Evolutionary conservation across 2,329 filamentous ascomycete species (phyloP), one percentile per base, ranked within the genome.

Genomic region (Colletotrichum sp.): DNA sequence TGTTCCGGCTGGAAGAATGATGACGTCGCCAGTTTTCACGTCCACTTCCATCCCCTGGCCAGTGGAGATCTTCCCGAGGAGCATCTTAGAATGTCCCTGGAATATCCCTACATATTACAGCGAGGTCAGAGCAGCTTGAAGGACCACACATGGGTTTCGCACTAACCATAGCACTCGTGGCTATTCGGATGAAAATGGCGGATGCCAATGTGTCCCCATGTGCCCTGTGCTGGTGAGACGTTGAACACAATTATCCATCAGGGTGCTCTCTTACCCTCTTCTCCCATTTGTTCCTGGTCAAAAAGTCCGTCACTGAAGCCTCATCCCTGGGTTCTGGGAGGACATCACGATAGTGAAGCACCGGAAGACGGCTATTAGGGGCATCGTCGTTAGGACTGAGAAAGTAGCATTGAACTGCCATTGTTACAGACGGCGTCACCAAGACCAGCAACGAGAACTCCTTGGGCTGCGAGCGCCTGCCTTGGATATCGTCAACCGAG

Each of bases 161-260:
- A 36, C 34, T 36, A 2, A 52, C 55, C 55, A 28, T 59, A 59
- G 55, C 55, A 59, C 7, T 59, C 55, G 1, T 59, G 55, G 3
- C 55, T 28, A 28, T 59, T 59, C 4, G 55, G 55, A 0, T 59
- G 55, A 21, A 59, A 59, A 28, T 59, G 55, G 0, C 55, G 55
- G 16, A 59, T 59, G 21, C 55, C 55, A 59, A 59, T 59, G 26
- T 59, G 55, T 18, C 55, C 55, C 55, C 55, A 59, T 9, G 55
- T 59, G 4, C 55, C 55, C 55, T 59, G 7, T 28, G 7, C 16
- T 59, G 7, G 1, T 59, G 16, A 59, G 55, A 59, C 55, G 0
- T 2, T 28, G 43, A 13, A 28, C 2, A 4, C 21, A 28, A 4
- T 59, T 1, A 59, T 28, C 4, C 9, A 18, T 4, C 4, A 9